Conservation (phyloP, 441 rosid genomes). For the Pelargonium fulgidum region DNA sequence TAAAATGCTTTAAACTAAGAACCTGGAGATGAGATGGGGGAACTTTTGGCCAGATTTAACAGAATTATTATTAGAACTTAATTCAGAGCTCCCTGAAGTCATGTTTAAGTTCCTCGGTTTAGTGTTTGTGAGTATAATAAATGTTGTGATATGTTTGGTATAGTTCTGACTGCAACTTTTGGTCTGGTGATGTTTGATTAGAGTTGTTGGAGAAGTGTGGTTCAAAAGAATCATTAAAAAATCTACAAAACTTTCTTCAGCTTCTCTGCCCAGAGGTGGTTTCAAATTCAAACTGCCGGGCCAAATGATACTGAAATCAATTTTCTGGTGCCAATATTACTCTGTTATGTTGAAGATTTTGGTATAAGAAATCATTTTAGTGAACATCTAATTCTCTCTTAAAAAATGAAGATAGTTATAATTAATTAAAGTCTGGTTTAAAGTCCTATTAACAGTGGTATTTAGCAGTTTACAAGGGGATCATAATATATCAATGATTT, state of each 20-base stretch:
- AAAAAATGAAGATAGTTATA: too few species aligned
- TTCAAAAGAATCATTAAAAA: neutral
- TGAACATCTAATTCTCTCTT: too few species aligned
- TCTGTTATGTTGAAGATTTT: too few species aligned
- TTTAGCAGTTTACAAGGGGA: neutral
- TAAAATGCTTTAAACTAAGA: neutral
- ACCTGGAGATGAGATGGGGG: neutral
- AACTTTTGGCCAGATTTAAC: neutral
- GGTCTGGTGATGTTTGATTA: neutral
- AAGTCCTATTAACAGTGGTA: too few species aligned
- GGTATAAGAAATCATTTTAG: too few species aligned
- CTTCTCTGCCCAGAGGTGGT: neutral
- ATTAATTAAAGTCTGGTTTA: too few species aligned
- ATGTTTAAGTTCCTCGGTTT: neutral
- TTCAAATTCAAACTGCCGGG: neutral
- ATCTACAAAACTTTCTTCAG: neutral
- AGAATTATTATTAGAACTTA: neutral
- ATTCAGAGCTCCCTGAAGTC: neutral
- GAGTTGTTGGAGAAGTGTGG: neutral
- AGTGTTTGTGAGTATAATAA: neutral
- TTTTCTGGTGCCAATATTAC: too few species aligned
- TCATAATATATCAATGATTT: neutral
- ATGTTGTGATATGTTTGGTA: neutral
- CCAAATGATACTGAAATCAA: too few species aligned
- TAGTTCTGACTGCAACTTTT: neutral